These are phyloP conservation scores for Aspergillus sp. DNA, from an alignment of 2,329 filamentous ascomycete genomes.

Conservation along the genomic window DNA sequence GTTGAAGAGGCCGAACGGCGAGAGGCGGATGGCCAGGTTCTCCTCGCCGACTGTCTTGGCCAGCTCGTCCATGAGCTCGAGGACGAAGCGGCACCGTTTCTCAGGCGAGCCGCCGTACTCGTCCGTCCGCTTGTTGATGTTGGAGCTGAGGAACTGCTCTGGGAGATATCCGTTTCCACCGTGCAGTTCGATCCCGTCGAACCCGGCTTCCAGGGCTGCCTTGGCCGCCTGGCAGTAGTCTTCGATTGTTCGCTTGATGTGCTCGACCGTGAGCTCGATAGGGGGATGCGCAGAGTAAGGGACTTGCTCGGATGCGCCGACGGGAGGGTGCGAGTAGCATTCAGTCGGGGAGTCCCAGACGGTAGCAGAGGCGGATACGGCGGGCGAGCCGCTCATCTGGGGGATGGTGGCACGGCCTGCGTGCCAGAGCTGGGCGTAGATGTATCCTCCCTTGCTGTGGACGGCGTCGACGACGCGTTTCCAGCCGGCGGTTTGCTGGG, in stretches of 20 bases:
- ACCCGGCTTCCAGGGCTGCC: conserved; percentile 56
- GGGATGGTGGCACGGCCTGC: conserved; percentile 49
- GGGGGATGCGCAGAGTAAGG: conserved; percentile 46
- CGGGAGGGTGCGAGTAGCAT: conserved; percentile 42
- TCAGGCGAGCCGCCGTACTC: conserved; percentile 53
- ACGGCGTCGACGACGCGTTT: conserved; percentile 53
- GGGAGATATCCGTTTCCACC: conserved; percentile 52
- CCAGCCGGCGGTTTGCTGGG: conserved; percentile 50
- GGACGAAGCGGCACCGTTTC: conserved; percentile 55
- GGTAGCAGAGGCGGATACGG: conserved; percentile 44
- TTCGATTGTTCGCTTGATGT: conserved; percentile 45
- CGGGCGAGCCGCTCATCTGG: conserved; percentile 39
- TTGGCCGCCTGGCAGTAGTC: conserved; percentile 48
- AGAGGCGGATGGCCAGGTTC: conserved; percentile 48
- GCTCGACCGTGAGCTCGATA: conserved; percentile 46
- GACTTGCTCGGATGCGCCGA: conserved; percentile 34
- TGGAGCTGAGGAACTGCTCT: conserved; percentile 54
- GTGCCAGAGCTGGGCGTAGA: conserved; percentile 45
- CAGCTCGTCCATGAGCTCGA: conserved; percentile 54
- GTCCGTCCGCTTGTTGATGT: conserved; percentile 52
- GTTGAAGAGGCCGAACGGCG: conserved; percentile 54
- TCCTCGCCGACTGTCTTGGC: conserved; percentile 47
- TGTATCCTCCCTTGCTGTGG: conserved; percentile 52
- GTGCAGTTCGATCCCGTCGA: conserved; percentile 55
- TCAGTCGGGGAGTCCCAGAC: conserved; percentile 49